phyloP scores from a whole-genome alignment of 495 filamentous ascomycete genomes.

The Cudoniella acicularis region DNA sequence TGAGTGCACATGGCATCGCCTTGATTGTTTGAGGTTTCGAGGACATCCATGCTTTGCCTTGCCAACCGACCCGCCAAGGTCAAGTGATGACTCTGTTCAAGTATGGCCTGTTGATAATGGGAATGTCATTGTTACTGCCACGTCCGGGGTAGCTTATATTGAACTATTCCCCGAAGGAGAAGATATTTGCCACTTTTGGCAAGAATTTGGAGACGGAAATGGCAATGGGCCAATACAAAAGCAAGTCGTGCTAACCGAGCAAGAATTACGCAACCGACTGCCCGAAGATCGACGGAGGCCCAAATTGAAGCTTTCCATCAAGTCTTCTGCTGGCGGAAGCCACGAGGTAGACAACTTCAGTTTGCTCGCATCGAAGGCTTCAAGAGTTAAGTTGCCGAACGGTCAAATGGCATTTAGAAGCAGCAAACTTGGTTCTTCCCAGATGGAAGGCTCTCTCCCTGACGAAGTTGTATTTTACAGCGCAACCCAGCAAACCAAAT shows the following conservation, averaged over 20 bases:
- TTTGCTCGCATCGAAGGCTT: constrained; percentile 63
- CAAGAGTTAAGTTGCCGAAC: constrained; percentile 70
- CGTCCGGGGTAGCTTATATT: constrained; percentile 74
- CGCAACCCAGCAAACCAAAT: constrained; percentile 61
- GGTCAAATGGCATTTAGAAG: constrained; percentile 72
- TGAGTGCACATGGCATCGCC: constrained; percentile 83
- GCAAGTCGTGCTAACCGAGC: constrained; percentile 69
- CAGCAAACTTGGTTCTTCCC: constrained; percentile 68
- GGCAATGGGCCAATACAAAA: constrained; percentile 56
- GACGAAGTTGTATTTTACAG: constrained; percentile 74
- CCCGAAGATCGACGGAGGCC: constrained; percentile 68
- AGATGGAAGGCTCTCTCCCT: constrained; percentile 66
- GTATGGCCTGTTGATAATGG: constrained; percentile 84
- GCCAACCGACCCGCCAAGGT: constrained; percentile 65
- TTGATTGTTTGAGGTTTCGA: constrained; percentile 83
- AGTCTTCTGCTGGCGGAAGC: constrained; percentile 69
- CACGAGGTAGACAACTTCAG: constrained; percentile 71
- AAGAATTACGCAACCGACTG: constrained; percentile 65
- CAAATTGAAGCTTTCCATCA: constrained; percentile 65
- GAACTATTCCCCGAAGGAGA: constrained; percentile 78
- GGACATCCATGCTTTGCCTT: constrained; percentile 88
- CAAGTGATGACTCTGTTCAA: constrained; percentile 74
- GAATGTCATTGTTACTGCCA: constrained; percentile 72
- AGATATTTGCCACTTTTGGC: constrained; percentile 67
- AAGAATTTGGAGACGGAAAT: constrained; percentile 69